phyloP scores from a whole-genome alignment of 148 eudicot species.

The Heliosperma pusillum region DNA sequence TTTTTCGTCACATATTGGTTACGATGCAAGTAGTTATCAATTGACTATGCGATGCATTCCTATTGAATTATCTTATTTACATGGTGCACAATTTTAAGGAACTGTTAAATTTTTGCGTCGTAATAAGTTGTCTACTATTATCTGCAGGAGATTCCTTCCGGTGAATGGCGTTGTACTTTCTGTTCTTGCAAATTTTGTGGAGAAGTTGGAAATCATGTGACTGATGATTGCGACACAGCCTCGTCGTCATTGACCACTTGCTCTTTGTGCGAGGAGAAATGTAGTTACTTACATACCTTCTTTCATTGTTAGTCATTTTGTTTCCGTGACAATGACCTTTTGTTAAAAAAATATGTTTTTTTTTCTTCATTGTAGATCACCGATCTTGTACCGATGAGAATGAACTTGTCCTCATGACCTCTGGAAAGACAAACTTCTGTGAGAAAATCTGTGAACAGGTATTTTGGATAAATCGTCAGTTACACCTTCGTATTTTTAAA shows the following conservation, averaged over 20 bases:
- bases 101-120: not conserved
- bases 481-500: not conserved
- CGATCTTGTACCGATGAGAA: slow-evolving; percentile 39
- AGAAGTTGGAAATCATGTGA: slow-evolving; percentile 30
- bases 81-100: not conserved
- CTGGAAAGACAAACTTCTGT: slow-evolving; percentile 47
- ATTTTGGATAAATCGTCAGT: not conserved
- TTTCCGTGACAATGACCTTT: slow-evolving; percentile 12
- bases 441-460: slow-evolving; percentile 77
- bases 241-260: slow-evolving; percentile 49
- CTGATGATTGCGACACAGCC: slow-evolving; percentile 28
- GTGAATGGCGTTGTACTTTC: slow-evolving; percentile 84
- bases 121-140: slow-evolving; percentile 3
- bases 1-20: not conserved
- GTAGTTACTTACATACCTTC: slow-evolving; percentile 30
- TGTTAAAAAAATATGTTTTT: slow-evolving; percentile 13
- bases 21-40: not conserved
- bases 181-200: slow-evolving; percentile 92
- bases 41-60: not conserved
- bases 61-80: not conserved
- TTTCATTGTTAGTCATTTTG: slow-evolving; percentile 9
- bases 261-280: slow-evolving; percentile 79
- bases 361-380: slow-evolving; percentile 51
- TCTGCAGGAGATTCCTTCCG: slow-evolving; percentile 75
- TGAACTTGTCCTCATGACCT: slow-evolving; percentile 25